These are phyloP conservation scores for Claviceps paspali DNA, from an alignment of 2,329 filamentous ascomycete species.

Conservation along the genomic window DNA sequence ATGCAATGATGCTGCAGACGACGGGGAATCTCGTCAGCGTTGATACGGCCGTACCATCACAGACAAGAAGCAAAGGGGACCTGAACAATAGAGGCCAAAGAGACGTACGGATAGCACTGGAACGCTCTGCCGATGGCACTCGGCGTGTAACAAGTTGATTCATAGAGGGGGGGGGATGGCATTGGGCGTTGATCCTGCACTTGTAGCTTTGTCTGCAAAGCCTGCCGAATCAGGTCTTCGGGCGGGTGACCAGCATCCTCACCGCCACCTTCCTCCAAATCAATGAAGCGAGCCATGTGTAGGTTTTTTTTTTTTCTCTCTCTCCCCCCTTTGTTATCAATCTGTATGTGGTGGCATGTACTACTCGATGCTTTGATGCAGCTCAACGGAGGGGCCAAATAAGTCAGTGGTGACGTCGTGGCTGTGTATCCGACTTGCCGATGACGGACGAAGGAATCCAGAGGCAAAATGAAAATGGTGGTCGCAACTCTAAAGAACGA, in stretches of 20 bases:
- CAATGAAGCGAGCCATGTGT: constrained; percentile 12
- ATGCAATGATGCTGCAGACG: constrained; percentile 54
- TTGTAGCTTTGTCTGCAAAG: constrained; percentile 2
- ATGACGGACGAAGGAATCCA: not conserved
- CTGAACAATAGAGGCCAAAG: not conserved
- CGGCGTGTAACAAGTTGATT: not conserved
- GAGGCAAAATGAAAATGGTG: not conserved
- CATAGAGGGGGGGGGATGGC: not conserved
- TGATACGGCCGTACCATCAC: not conserved
- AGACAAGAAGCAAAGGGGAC: not conserved
- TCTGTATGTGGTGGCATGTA: not conserved
- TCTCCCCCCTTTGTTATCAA: no score
- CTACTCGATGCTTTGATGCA: not conserved
- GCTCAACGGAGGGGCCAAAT: not conserved
- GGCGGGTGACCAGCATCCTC: constrained; percentile 4
- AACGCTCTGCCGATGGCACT: constrained; percentile 17
- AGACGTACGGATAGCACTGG: constrained; percentile 21
- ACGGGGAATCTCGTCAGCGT: not conserved
- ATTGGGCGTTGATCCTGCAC: not conserved
- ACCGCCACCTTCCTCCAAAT: constrained; percentile 8
- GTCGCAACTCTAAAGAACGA: constrained; percentile 1
- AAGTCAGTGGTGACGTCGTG: not conserved
- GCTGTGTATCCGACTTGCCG: not conserved
- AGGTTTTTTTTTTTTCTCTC: no score
- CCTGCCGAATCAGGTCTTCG: constrained; percentile 4